Conservation (phyloP, 768 basidiomycete genomes). For the Serpula lacrymans region DNA sequence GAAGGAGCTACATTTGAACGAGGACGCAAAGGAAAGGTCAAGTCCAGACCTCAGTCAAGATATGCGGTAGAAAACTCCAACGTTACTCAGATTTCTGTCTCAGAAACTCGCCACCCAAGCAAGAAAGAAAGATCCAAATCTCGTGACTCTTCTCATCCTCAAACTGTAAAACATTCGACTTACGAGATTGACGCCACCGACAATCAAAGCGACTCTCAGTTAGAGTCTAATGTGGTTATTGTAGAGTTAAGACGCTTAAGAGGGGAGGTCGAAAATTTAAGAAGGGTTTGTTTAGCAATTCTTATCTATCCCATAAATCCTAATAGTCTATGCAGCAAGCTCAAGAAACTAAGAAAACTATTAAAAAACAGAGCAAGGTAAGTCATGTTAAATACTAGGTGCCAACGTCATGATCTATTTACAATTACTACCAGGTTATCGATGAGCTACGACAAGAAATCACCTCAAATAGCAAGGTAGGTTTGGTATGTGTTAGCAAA, state of each 20-base stretch:
- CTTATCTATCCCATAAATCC: not conserved
- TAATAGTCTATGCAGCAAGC: constrained; percentile 25
- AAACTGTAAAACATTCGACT: constrained; percentile 16
- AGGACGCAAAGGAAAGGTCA: constrained; percentile 28
- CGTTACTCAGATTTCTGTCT: constrained; percentile 9
- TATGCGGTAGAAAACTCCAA: constrained; percentile 15
- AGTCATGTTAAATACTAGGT: constrained; percentile 1
- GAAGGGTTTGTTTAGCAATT: constrained; percentile 32
- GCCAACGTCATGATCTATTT: not conserved
- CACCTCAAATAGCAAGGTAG: constrained; percentile 34
- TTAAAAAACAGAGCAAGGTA: constrained; percentile 59
- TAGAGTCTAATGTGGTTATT: too few species aligned
- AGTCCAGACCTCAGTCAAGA: constrained; percentile 23
- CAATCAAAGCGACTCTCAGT: constrained; percentile 7
- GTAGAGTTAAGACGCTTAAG: too few species aligned
- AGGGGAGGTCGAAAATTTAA: constrained; percentile 55
- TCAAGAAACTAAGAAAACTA: constrained; percentile 44
- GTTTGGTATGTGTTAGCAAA: constrained; percentile 1
- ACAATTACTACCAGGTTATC: constrained; percentile 38
- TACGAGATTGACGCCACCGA: constrained; percentile 29
- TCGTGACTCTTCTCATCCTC: constrained; percentile 22
- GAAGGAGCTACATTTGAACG: constrained; percentile 27
- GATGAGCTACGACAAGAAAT: constrained; percentile 50
- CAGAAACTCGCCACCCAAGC: constrained; percentile 3
- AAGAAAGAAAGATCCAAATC: constrained; percentile 36